A percentile compares a stretch with the other conserved stretches of the same genome.
phyloP scores from a whole-genome alignment of 768 basidiomycete species.

The Trametes cinnabarina region DNA sequence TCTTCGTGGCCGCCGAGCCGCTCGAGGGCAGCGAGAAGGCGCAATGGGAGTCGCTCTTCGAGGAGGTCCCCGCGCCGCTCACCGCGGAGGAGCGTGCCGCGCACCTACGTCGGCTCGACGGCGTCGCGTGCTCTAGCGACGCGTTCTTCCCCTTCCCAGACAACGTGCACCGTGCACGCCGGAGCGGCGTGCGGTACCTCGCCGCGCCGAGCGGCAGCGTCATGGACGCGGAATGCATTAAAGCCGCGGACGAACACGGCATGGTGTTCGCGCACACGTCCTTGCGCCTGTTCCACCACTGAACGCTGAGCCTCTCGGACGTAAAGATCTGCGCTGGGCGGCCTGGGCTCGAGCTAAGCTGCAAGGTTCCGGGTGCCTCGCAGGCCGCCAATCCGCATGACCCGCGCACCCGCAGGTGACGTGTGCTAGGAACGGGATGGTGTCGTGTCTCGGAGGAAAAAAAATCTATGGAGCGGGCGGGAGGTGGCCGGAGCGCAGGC shows the following conservation, averaged over 20 bases:
- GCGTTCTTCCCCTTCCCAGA: constrained; percentile 99
- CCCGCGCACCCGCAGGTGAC: no score
- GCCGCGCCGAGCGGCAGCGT: constrained; percentile 92
- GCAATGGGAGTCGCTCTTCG: constrained; percentile 91
- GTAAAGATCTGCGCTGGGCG: no score
- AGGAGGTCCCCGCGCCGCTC: constrained; percentile 62
- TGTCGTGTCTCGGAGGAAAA: no score
- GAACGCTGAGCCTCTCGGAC: constrained; percentile 33
- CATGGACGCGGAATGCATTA: constrained; percentile 96
- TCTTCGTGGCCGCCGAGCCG: constrained; percentile 88
- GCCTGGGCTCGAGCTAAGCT: not conserved
- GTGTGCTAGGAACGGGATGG: no score
- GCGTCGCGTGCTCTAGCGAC: constrained; percentile 91
- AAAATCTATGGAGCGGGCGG: not conserved
- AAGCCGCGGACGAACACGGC: constrained; percentile 89
- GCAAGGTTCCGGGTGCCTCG: no score
- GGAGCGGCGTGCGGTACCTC: constrained; percentile 90
- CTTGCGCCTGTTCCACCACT: constrained; percentile 89
- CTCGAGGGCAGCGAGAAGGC: constrained; percentile 85
- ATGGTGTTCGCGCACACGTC: constrained; percentile 92
- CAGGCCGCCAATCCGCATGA: no score
- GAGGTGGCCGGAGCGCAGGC: not conserved
- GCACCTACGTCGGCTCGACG: constrained; percentile 73
- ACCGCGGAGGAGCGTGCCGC: constrained; percentile 66
- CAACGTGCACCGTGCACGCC: constrained; percentile 89